Evolutionary conservation across 306 rosid genomes (phyloP).

Genomic region (Prunus dulcis): DNA sequence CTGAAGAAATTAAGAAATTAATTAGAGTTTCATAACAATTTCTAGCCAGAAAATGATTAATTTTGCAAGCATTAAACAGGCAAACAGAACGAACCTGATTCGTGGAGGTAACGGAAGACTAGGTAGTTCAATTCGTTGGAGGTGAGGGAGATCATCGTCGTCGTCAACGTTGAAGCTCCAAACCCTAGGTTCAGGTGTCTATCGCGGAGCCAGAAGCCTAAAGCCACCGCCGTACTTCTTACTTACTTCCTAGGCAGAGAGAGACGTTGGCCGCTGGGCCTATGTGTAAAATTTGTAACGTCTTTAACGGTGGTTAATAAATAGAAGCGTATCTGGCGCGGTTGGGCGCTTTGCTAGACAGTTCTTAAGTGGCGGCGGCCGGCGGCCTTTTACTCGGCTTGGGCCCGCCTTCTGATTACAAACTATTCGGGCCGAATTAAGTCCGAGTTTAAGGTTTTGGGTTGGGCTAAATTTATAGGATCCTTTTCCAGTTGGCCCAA

Average conservation of each 20-base stretch:
- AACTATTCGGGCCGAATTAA: background rate
- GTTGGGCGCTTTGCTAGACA: background rate
- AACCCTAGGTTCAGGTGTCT: slow-evolving; percentile 11
- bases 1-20: slow-evolving; percentile 25
- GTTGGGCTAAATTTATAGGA: background rate
- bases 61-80: background rate
- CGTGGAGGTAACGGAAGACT: slow-evolving; percentile 61
- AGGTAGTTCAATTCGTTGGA: slow-evolving; percentile 57
- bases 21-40: background rate
- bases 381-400: background rate
- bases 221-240: background rate
- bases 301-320: background rate
- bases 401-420: background rate
- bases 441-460: no score
- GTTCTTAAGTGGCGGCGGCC: background rate
- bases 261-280: slow-evolving; percentile 18
- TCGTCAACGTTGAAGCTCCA: background rate
- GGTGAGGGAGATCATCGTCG: slow-evolving; percentile 45
- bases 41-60: background rate
- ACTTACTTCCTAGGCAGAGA: background rate
- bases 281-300: background rate
- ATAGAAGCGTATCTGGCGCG: background rate
- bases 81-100: slow-evolving; percentile 36
- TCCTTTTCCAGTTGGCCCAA: background rate
- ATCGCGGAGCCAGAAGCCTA: background rate